Evolutionary conservation across 2,329 filamentous ascomycete genomes (phyloP).

Genomic region (Diaporthe batatas): DNA sequence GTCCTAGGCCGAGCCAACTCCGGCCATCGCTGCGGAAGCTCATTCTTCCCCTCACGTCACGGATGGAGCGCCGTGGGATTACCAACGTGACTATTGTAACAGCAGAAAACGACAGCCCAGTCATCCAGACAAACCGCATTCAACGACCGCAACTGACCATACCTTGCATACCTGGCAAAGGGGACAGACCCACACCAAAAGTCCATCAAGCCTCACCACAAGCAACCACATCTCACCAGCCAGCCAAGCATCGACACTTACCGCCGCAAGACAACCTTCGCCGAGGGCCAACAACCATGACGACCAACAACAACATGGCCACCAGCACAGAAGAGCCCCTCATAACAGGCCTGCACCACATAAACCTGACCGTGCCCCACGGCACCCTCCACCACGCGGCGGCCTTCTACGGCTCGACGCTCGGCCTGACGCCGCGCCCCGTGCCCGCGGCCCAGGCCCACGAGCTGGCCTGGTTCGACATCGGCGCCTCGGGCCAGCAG

Average conservation of each 20-base stretch:
- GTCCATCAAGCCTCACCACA: neutral
- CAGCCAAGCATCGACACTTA: too few species aligned
- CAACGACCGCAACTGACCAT: neutral
- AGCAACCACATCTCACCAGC: neutral
- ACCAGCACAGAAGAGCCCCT: slow-evolving; percentile 47
- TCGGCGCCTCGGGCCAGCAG: slow-evolving; percentile 66
- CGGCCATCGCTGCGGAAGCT: neutral
- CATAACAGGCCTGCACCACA: slow-evolving; percentile 66
- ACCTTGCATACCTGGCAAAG: neutral
- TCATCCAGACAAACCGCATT: too few species aligned
- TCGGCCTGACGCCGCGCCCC: slow-evolving; percentile 65
- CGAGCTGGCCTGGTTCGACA: slow-evolving; percentile 71
- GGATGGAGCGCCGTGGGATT: neutral
- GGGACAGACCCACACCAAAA: neutral
- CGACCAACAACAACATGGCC: neutral
- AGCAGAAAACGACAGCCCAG: neutral
- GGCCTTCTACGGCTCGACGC: slow-evolving; percentile 67
- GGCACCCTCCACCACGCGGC: slow-evolving; percentile 65
- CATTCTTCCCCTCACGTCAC: slow-evolving; percentile 22
- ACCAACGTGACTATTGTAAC: neutral
- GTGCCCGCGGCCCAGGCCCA: slow-evolving; percentile 66
- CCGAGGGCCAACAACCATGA: neutral
- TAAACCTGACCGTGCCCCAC: slow-evolving; percentile 70
- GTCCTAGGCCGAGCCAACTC: neutral
- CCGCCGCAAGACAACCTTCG: too few species aligned